Conservation (phyloP, 2,329 filamentous ascomycete species). For the Neonectria coccinea region DNA sequence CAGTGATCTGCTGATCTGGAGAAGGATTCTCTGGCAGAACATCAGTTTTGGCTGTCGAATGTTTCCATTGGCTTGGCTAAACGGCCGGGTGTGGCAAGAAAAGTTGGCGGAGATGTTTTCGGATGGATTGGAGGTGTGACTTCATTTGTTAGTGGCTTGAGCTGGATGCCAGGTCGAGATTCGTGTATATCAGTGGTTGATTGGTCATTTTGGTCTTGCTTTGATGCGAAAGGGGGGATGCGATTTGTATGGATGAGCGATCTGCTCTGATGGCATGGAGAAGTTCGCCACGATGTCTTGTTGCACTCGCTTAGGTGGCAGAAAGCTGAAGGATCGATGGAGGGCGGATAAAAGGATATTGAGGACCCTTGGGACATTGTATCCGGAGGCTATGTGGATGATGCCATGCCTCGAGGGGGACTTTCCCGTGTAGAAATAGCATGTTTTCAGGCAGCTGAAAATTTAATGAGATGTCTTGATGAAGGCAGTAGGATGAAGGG, state of each 20-base stretch:
- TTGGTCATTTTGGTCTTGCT: conserved; percentile 8
- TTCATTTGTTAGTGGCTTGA: conserved; percentile 5
- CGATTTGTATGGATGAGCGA: neutral
- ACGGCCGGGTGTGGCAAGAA: neutral
- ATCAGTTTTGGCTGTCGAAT: too few species aligned
- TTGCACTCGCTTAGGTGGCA: neutral
- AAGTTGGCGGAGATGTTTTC: conserved; percentile 1
- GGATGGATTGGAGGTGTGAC: neutral
- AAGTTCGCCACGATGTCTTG: conserved; percentile 6
- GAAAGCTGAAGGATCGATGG: conserved; percentile 14
- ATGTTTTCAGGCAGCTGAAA: conserved; percentile 6
- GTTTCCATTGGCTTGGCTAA: neutral
- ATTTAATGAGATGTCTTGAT: conserved; percentile 1
- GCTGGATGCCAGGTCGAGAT: neutral
- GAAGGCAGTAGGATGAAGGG: neutral
- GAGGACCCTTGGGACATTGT: neutral
- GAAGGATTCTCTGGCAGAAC: too few species aligned
- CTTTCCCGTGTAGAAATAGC: neutral
- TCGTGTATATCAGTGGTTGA: conserved; percentile 17
- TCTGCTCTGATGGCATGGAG: conserved; percentile 2
- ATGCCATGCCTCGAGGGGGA: neutral
- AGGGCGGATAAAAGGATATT: conserved; percentile 11
- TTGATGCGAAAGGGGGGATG: neutral
- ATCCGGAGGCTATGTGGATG: neutral
- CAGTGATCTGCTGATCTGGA: too few species aligned